These are phyloP conservation scores for Ammopiptanthus mongolicus DNA, from an alignment of 306 rosid genomes.

Conservation along the genomic window DNA sequence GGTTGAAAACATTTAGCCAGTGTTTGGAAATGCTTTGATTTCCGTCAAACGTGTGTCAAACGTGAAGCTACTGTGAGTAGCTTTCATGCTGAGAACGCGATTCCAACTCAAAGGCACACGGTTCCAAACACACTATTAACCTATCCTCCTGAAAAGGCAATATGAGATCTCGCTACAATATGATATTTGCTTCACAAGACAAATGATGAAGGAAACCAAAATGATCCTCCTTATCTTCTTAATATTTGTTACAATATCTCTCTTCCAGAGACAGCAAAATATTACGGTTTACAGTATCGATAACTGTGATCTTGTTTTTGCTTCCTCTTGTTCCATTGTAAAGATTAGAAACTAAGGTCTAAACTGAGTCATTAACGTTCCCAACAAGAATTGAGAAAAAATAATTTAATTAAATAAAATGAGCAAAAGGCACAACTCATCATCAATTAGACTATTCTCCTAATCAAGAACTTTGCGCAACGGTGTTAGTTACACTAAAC, in stretches of 20 bases:
- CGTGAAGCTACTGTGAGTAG: too few species aligned
- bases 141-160: background rate
- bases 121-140: too few species aligned
- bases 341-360: conserved; percentile 12
- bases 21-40: too few species aligned
- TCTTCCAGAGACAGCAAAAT: background rate
- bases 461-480: background rate
- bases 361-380: too few species aligned
- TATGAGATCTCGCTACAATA: background rate
- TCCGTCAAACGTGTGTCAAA: too few species aligned
- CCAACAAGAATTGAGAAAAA: too few species aligned
- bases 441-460: background rate
- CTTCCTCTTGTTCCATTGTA: background rate
- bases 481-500: background rate
- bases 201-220: background rate
- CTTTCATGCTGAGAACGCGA: too few species aligned
- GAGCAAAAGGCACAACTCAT: background rate
- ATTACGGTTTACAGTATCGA: too few species aligned
- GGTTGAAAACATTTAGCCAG: conserved; percentile 4
- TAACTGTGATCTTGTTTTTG: background rate
- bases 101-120: too few species aligned
- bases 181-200: background rate
- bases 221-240: background rate
- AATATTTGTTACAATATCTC: background rate
- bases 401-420: background rate